These are phyloP conservation scores for Jaapia argillacea DNA, from an alignment of 768 basidiomycete species.

Conservation along the genomic window DNA sequence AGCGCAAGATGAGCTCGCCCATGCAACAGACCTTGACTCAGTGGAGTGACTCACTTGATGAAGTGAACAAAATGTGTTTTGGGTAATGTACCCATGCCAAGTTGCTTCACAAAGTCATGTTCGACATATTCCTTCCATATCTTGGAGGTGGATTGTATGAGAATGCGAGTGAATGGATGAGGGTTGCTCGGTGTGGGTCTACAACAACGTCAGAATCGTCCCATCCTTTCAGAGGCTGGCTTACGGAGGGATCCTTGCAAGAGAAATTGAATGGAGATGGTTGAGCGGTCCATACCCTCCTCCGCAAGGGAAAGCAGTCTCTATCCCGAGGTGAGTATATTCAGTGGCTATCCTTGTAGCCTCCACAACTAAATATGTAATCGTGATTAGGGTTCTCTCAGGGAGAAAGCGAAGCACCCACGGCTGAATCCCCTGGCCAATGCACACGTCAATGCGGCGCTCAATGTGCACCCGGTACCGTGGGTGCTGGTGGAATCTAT, in stretches of 20 bases:
- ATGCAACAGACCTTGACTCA: not conserved
- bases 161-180: slow-evolving; percentile 55
- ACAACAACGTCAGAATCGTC: not conserved
- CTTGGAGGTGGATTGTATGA: slow-evolving; percentile 45
- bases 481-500: slow-evolving; percentile 70
- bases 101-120: slow-evolving; percentile 73
- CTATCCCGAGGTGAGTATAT: slow-evolving; percentile 74
- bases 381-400: not conserved
- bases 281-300: slow-evolving; percentile 79
- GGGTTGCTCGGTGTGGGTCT: slow-evolving; percentile 53
- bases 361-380: slow-evolving; percentile 32
- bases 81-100: slow-evolving; percentile 65
- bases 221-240: slow-evolving; percentile 19
- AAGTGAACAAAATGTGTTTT: slow-evolving; percentile 70
- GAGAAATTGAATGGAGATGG: slow-evolving; percentile 57
- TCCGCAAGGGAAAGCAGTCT: slow-evolving; percentile 57
- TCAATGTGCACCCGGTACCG: slow-evolving; percentile 91
- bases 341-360: slow-evolving; percentile 49
- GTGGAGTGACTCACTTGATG: slow-evolving; percentile 47
- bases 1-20: not conserved
- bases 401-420: slow-evolving; percentile 20
- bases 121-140: slow-evolving; percentile 71
- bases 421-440: slow-evolving; percentile 40
- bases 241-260: slow-evolving; percentile 40
- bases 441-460: slow-evolving; percentile 64